Evolutionary conservation across 1,284 basidiomycete species (phyloP), one percentile per base, ranked within the genome.

Genomic region (Marasmius oreades): DNA sequence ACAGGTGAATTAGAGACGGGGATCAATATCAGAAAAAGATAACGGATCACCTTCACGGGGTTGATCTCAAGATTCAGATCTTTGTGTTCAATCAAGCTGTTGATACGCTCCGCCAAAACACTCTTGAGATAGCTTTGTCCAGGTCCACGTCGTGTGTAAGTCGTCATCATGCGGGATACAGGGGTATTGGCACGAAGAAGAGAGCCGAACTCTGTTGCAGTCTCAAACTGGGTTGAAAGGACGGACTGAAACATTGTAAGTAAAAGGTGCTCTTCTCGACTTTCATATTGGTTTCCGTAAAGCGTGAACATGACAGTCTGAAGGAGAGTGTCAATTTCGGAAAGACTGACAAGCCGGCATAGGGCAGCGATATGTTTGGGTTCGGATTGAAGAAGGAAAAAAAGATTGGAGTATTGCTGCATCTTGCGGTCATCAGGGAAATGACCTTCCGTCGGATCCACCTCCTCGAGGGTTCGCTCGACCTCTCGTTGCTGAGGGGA

Each of bases 291-390:
- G 78, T 98, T 98, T 63, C 96, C 97, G 72, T 98, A 99, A 34
- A 99, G 85, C 18, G 96, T 98, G 76, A 99, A 99, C 97, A 99
- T 99, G 74, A 99, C 96, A 3, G 97, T 99, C 73, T 99, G 97
- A 23, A 99, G 85, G 55, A 99, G 88, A 42, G 95, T 98, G 74
- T 99, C 96, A 66, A 99, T 98, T 77, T 99, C 96, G 46, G 92
- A 86, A 42, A 99, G 76, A 63, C 90, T 93, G 73, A 99, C 97
- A 56, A 99, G 88, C n/a, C 97, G 89, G 69, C 97, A 99, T 43
- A 99, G 84, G 23, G 92, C 86, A 36, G 97, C 97, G 64, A 98
- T 90, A 72, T 99, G 97, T 52, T 95, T 85, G 14, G 97, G 97
- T 69, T 99, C 97, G 43, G 92, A 94, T 70, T 99, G 97, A 34